Evolutionary conservation across 257 asterid genomes (phyloP).

Genomic region (Solanum arcanum): DNA sequence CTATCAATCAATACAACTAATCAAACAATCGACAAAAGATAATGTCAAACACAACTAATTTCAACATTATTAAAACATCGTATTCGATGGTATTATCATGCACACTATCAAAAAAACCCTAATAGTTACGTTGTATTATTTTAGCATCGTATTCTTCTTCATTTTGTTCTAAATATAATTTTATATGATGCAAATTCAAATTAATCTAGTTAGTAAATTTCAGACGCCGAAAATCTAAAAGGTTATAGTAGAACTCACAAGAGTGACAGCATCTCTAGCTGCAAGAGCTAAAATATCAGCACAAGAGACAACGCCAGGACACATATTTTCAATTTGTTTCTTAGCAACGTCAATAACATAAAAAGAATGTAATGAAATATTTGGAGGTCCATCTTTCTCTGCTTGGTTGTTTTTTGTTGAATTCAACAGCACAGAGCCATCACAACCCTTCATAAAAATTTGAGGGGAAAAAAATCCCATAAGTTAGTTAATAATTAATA

Average conservation of each 20-base stretch:
- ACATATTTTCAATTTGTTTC: slow-evolving; percentile 43
- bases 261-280: slow-evolving; percentile 68
- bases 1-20: background rate
- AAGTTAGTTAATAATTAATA: background rate
- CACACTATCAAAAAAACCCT: background rate
- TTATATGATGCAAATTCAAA: background rate
- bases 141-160: background rate
- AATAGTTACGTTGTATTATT: background rate
- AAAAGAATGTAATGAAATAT: slow-evolving; percentile 74
- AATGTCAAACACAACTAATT: background rate
- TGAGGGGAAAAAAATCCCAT: background rate
- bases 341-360: slow-evolving; percentile 66
- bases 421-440: slow-evolving; percentile 68
- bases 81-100: background rate
- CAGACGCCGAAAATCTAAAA: background rate
- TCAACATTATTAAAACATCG: background rate
- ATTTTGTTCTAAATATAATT: background rate
- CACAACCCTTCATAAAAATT: slow-evolving; percentile 52
- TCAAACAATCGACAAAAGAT: background rate
- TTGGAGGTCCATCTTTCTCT: slow-evolving; percentile 79
- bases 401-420: slow-evolving; percentile 37
- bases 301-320: slow-evolving; percentile 85
- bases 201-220: background rate
- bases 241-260: slow-evolving; percentile 26
- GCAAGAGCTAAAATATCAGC: slow-evolving; percentile 82